Evolutionary conservation across 345 rosid species (phyloP).

Genomic region (Chamaenerion angustifolium): DNA sequence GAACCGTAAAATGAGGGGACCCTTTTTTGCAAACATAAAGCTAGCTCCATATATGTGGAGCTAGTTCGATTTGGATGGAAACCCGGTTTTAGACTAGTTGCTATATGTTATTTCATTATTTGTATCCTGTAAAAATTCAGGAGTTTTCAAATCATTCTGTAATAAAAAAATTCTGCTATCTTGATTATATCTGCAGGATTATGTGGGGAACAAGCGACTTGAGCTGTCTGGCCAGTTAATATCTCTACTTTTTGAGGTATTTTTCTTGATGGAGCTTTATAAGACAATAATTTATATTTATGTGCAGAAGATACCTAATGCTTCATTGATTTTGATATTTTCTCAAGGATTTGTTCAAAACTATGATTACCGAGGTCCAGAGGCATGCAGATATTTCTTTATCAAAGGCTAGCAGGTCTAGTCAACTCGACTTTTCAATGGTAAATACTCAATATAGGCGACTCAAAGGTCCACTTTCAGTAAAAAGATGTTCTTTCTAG

Average conservation of each 20-base stretch:
- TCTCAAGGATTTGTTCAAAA: slow-evolving; percentile 77
- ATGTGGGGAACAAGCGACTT: slow-evolving; percentile 90
- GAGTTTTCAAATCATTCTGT: too few relatives aligned
- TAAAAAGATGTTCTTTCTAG: too few relatives aligned
- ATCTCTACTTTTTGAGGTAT: slow-evolving; percentile 90
- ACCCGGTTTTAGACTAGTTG: too few relatives aligned
- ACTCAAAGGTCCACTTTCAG: neutral
- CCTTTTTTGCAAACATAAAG: too few relatives aligned
- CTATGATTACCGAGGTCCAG: slow-evolving; percentile 47
- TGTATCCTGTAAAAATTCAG: too few relatives aligned
- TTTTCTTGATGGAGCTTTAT: slow-evolving; percentile 1
- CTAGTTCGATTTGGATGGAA: too few relatives aligned
- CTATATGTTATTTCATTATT: too few relatives aligned
- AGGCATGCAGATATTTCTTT: slow-evolving; percentile 28
- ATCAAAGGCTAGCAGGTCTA: slow-evolving; percentile 34
- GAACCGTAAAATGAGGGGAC: too few relatives aligned
- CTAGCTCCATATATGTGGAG: too few relatives aligned
- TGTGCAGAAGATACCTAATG: slow-evolving; percentile 3
- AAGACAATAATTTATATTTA: neutral
- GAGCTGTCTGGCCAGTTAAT: slow-evolving; percentile 89
- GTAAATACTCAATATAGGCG: slow-evolving; percentile 23
- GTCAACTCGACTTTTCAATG: slow-evolving; percentile 43
- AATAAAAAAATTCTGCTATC: neutral
- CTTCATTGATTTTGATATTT: neutral
- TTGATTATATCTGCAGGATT: slow-evolving; percentile 41